These are phyloP conservation scores for Rostrohypoxylon terebratum DNA, from an alignment of 495 filamentous ascomycete genomes.

Conservation along the genomic window DNA sequence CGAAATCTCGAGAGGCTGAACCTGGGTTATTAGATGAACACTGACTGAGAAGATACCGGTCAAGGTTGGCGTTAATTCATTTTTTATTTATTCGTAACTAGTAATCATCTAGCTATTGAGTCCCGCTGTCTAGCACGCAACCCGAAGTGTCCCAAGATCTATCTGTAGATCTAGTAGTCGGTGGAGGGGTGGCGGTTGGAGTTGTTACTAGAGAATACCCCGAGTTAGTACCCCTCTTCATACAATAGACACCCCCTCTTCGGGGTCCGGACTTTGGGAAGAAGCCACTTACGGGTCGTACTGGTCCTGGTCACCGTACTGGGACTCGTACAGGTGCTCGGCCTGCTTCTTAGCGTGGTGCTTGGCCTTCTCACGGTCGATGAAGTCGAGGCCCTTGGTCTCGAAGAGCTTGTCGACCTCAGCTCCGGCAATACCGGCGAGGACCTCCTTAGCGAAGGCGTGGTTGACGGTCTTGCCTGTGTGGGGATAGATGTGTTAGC, in stretches of 20 bases:
- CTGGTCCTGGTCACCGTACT: slow-evolving; percentile 63
- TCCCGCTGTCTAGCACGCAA: background rate
- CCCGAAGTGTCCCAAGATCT: background rate
- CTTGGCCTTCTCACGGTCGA: slow-evolving; percentile 75
- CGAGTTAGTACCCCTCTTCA: background rate
- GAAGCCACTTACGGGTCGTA: slow-evolving; percentile 62
- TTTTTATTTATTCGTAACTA: slow-evolving; percentile 30
- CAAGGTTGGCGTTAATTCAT: slow-evolving; percentile 18
- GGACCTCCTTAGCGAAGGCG: slow-evolving; percentile 79
- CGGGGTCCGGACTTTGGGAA: background rate
- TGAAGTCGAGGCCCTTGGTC: slow-evolving; percentile 78
- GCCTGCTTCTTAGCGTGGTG: slow-evolving; percentile 74
- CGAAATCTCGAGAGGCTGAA: background rate
- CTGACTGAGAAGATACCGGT: background rate
- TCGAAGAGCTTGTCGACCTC: slow-evolving; percentile 84
- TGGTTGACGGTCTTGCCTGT: slow-evolving; percentile 77
- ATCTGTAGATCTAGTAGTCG: slow-evolving; percentile 40
- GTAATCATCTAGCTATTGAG: slow-evolving; percentile 7
- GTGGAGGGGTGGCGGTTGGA: slow-evolving; percentile 32
- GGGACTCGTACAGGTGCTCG: slow-evolving; percentile 69
- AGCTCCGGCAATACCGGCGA: slow-evolving; percentile 75
- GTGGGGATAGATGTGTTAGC: background rate
- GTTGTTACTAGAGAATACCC: slow-evolving; percentile 18
- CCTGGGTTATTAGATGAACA: background rate
- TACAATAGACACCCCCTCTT: background rate